phyloP scores from a whole-genome alignment of 1,284 basidiomycete genomes.

The Meira nashicola region DNA sequence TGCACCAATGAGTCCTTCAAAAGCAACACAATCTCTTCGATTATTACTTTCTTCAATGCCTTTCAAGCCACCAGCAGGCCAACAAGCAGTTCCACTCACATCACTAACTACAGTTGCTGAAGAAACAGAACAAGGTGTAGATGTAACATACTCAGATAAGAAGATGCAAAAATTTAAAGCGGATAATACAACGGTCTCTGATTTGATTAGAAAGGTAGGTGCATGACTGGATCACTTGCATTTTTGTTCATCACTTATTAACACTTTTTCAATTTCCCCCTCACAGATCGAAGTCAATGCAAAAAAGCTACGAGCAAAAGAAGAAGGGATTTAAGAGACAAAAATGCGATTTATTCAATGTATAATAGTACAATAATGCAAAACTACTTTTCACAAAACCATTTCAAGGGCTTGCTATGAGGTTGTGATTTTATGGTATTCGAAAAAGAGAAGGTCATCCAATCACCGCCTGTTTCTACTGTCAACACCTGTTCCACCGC shows the following conservation, averaged over 20 bases:
- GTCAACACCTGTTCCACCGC: conserved; percentile 46
- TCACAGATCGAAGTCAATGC: conserved; percentile 9
- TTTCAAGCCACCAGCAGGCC: neutral
- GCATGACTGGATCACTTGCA: neutral
- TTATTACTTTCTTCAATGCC: conserved; percentile 5
- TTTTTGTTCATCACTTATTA: neutral
- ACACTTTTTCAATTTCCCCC: neutral
- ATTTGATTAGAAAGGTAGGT: conserved; percentile 10
- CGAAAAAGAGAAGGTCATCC: too few species aligned
- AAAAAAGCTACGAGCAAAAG: conserved; percentile 4
- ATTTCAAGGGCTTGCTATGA: too few species aligned
- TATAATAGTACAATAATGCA: too few species aligned
- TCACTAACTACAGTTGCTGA: neutral
- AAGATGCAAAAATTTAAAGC: neutral
- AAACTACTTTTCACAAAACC: too few species aligned
- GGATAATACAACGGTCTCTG: neutral
- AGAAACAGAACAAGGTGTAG: neutral
- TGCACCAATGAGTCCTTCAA: neutral
- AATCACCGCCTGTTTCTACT: conserved; percentile 28
- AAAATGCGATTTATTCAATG: too few species aligned
- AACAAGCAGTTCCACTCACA: neutral
- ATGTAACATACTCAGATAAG: conserved; percentile 7
- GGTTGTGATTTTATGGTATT: too few species aligned
- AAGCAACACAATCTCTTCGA: conserved; percentile 5
- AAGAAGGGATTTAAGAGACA: conserved; percentile 1